These are phyloP conservation scores for Syzygium oleosum DNA, from an alignment of 345 rosid genomes.

Conservation along the genomic window DNA sequence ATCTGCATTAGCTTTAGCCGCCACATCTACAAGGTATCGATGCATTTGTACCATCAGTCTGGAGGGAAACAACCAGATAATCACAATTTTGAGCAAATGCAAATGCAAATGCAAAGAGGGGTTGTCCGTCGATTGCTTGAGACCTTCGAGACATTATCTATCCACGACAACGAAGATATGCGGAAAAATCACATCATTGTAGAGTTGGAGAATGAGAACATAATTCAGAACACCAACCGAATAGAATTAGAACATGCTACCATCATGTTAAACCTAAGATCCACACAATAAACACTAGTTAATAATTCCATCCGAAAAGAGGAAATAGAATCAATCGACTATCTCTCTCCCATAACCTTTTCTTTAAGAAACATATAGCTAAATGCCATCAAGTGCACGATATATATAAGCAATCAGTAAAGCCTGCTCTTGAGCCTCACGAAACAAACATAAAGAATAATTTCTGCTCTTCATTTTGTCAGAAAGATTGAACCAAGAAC, in stretches of 20 bases:
- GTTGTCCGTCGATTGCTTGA: not conserved
- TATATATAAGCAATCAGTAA: not conserved
- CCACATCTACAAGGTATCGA: conserved; percentile 19
- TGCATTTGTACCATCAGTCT: not conserved
- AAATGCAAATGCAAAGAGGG: not conserved
- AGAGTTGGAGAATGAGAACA: not conserved
- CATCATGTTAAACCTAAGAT: not conserved
- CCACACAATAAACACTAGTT: not conserved
- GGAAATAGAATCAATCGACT: not conserved
- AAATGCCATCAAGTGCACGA: not conserved
- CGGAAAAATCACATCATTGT: not conserved
- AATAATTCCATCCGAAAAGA: not conserved
- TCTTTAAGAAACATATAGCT: not conserved
- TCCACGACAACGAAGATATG: not conserved
- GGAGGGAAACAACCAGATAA: not conserved
- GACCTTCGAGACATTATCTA: not conserved
- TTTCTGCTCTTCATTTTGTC: not conserved
- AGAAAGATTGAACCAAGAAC: not conserved
- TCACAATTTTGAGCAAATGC: not conserved
- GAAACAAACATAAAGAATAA: not conserved
- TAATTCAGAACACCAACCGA: not conserved
- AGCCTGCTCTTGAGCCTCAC: not conserved
- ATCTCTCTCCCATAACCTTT: not conserved
- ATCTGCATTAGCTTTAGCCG: conserved; percentile 24
- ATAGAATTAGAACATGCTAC: not conserved